Conservation (phyloP, 2,329 filamentous ascomycete species). For the Neonectria punicea region DNA sequence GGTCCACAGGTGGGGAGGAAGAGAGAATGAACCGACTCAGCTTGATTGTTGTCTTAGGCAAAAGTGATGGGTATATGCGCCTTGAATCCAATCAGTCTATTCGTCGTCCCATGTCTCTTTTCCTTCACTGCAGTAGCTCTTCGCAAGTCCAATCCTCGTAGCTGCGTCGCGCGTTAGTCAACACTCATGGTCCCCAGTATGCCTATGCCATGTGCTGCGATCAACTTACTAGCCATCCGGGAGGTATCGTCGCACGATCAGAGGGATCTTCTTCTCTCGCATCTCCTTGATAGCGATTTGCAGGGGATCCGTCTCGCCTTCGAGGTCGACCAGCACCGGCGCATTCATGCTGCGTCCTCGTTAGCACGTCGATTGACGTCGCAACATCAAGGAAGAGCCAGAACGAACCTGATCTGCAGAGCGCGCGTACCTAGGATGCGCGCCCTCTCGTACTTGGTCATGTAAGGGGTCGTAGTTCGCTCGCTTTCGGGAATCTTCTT, state of each 20-base stretch:
- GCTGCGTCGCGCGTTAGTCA: slow-evolving; percentile 56
- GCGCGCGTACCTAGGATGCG: slow-evolving; percentile 93
- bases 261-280: slow-evolving; percentile 96
- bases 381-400: background rate
- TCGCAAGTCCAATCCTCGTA: slow-evolving; percentile 99
- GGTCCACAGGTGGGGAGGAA: slow-evolving; percentile 25
- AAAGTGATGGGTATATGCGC: slow-evolving; percentile 42
- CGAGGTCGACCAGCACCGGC: slow-evolving; percentile 93
- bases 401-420: slow-evolving; percentile 87
- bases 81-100: slow-evolving; percentile 32
- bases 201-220: background rate
- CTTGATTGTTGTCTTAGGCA: slow-evolving; percentile 40
- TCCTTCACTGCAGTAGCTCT: slow-evolving; percentile 77
- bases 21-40: slow-evolving; percentile 28
- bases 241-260: slow-evolving; percentile 94
- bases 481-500: slow-evolving; percentile 93
- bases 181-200: background rate
- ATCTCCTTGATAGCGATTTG: slow-evolving; percentile 98
- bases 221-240: slow-evolving; percentile 90
- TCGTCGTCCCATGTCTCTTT: slow-evolving; percentile 23
- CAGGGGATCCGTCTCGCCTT: slow-evolving; percentile 96
- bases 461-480: slow-evolving; percentile 93
- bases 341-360: slow-evolving; percentile 85
- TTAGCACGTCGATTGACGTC: slow-evolving; percentile 20
- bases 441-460: slow-evolving; percentile 99